These are phyloP conservation scores for Microdochium trichocladiopsis DNA, from an alignment of 2,329 filamentous ascomycete species.

Conservation along the genomic window DNA sequence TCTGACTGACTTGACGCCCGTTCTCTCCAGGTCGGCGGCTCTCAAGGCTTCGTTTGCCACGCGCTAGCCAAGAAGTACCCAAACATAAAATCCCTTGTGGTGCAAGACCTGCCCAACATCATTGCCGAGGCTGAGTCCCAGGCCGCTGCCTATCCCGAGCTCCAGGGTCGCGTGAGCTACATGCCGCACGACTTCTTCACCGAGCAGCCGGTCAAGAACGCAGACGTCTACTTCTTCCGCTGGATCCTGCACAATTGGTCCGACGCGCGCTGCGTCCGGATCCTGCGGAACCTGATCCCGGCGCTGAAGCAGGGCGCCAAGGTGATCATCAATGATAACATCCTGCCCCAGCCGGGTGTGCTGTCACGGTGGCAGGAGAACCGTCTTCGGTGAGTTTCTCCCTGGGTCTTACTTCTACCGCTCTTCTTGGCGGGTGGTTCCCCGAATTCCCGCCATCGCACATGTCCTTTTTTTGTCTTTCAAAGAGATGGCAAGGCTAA, in stretches of 20 bases:
- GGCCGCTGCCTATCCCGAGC: background rate
- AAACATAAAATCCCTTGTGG: slow-evolving; percentile 7
- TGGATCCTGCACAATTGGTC: slow-evolving; percentile 41
- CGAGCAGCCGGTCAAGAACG: slow-evolving; percentile 29
- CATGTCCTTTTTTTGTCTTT: no score
- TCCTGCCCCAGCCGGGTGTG: slow-evolving; percentile 5
- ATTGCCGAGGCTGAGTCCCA: background rate
- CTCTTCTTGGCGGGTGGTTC: no score
- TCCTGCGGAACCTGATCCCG: slow-evolving; percentile 27
- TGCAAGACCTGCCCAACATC: slow-evolving; percentile 18
- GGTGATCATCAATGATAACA: slow-evolving; percentile 18
- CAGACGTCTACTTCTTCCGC: slow-evolving; percentile 36
- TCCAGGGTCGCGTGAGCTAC: slow-evolving; percentile 11
- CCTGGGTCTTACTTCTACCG: background rate
- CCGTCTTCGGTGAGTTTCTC: slow-evolving; percentile 5
- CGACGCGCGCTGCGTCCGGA: slow-evolving; percentile 26
- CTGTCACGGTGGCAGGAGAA: slow-evolving; percentile 8
- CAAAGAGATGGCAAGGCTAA: no score
- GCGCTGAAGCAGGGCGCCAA: slow-evolving; percentile 30
- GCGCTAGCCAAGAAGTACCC: slow-evolving; percentile 6
- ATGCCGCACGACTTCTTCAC: slow-evolving; percentile 35
- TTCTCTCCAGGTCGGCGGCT: slow-evolving; percentile 9
- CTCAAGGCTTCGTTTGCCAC: slow-evolving; percentile 5
- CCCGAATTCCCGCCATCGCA: no score
- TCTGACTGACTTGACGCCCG: background rate